These are phyloP conservation scores for Amphirosellinia nigrospora DNA, from an alignment of 495 filamentous ascomycete genomes.

Conservation along the genomic window DNA sequence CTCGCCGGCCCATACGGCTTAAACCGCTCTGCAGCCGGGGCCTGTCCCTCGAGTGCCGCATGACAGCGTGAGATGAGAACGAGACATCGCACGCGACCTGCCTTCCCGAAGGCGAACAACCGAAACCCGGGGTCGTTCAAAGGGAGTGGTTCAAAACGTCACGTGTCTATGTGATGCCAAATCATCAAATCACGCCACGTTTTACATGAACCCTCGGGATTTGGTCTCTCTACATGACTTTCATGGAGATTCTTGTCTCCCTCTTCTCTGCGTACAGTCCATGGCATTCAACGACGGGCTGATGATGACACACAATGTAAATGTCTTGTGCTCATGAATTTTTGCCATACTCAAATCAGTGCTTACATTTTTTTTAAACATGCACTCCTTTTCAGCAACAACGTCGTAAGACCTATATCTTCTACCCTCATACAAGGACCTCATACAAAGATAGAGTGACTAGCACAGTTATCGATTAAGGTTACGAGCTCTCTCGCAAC, in stretches of 20 bases:
- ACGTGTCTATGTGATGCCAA: constrained; percentile 13
- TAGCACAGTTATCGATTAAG: not conserved
- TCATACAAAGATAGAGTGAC: not conserved
- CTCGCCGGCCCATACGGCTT: not conserved
- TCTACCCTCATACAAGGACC: not conserved
- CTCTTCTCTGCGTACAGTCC: not conserved
- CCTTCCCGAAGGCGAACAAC: not conserved
- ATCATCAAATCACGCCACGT: not conserved
- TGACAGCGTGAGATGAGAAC: too few species aligned
- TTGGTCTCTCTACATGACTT: not conserved
- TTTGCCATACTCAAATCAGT: not conserved
- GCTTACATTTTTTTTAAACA: not conserved
- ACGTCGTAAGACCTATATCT: not conserved
- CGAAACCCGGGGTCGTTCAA: not conserved
- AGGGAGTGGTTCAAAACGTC: not conserved
- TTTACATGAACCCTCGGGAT: not conserved
- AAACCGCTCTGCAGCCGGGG: not conserved
- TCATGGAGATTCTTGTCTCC: not conserved
- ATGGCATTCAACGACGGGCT: not conserved
- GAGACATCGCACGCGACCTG: not conserved
- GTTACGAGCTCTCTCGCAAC: not conserved
- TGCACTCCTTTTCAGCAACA: not conserved
- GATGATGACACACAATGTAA: not conserved
- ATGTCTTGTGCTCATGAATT: not conserved
- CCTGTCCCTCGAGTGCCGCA: not conserved